Evolutionary conservation across 805 yeast species (phyloP), one percentile per base, ranked within the genome.

Genomic region (Tetrapisispora namnaoensis): DNA sequence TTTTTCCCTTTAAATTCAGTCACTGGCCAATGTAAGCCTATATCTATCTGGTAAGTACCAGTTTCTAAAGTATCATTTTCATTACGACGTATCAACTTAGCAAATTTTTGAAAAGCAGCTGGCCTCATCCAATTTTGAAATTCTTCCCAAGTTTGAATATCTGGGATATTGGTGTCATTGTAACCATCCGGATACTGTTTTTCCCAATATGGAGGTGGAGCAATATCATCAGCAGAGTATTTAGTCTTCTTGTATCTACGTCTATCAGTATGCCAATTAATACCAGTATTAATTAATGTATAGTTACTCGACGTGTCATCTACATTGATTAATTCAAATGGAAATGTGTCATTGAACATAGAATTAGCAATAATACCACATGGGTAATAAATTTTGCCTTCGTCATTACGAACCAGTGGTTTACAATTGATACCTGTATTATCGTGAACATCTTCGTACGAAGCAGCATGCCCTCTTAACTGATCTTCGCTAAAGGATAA

Each of bases 41-140:
- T 74, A 37, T 74, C 68, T 20, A 82, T 69, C 63, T 83, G 79
- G 59, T 85, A 86, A 13, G 71, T 71, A 37, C 93, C 93, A 5
- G 71, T 69, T 13, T 65, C 60, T 52, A 85, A 64, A 1, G 67
- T 66, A 37, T 79, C 82, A 44, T 78, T 61, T 51, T 77, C 80
- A 59, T 83, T 84, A 61, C 86, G 74, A 47, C 78, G 71, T 11
- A 79, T 78, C 63, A 86, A 65, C 63, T 84, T 85, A 54, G 81
- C 76, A 62, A 83, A 83, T 20, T 72, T 69, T 17, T 90, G 76
- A 51, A 86, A 71, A 0, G 87, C 93, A 7, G 90, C 81, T 2
- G 91, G 81, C 59, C 95, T 79, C 97, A 91, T 91, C 99, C 99
- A 91, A 66, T 89, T 91, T 71, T 89, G 96, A 57, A 91, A 77